Conservation (phyloP, 257 asterid species). For the Lithospermum erythrorhizon region DNA sequence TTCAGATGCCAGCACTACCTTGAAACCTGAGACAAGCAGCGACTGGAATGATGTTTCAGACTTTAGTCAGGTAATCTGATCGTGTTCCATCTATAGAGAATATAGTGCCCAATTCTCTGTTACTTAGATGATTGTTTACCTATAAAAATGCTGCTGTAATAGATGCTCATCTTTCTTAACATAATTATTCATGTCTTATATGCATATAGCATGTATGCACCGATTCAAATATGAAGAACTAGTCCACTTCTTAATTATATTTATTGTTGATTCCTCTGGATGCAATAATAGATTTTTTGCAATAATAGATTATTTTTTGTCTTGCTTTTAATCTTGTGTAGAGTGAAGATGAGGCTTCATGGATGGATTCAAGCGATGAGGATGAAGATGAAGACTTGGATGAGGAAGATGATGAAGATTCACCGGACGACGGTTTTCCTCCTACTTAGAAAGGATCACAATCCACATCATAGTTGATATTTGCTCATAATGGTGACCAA, state of each 20-base stretch:
- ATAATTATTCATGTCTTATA: too few relatives aligned
- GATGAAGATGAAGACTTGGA: constrained; percentile 31
- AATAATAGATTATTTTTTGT: neutral
- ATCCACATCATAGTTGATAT: too few relatives aligned
- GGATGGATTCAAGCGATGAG: constrained; percentile 31
- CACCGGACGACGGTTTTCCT: constrained; percentile 8
- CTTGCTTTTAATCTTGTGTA: constrained; percentile 13
- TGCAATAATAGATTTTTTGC: too few relatives aligned
- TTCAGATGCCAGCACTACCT: constrained; percentile 17
- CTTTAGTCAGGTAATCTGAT: constrained; percentile 34
- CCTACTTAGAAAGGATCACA: constrained; percentile 10
- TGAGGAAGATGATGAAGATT: constrained; percentile 18
- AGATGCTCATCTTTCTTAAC: neutral
- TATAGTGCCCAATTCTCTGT: neutral
- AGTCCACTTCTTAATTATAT: neutral
- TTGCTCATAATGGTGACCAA: too few relatives aligned
- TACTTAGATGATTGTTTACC: neutral
- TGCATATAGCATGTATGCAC: neutral
- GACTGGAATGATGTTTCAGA: constrained; percentile 32
- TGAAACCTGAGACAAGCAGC: constrained; percentile 25
- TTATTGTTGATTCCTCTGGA: neutral
- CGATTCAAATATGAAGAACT: neutral
- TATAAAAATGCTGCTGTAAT: neutral
- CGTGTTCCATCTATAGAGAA: constrained; percentile 7
- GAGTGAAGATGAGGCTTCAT: constrained; percentile 53